Base-by-base conservation (phyloP, 257 asterid species). In the Solanum medicagineum region DNA sequence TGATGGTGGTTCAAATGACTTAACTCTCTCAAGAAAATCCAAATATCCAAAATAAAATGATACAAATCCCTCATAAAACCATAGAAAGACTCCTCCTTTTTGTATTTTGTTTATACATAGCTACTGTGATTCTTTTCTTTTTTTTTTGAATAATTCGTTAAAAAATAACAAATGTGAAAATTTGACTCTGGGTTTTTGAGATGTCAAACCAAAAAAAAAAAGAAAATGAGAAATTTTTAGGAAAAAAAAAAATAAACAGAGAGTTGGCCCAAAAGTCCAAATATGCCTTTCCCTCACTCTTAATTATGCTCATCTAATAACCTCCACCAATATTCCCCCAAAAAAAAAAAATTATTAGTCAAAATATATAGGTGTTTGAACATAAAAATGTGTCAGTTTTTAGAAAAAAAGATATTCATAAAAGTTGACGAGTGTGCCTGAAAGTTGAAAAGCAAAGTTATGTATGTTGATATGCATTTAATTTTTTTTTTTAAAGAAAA, bases 121-220 rank as follows among this genome's bases (percentile, higher is more conserved):
- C 3, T 13, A 26, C n/a, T 26, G 1, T 15, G 22, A 70, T 14
- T 11, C 2, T 15, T 63, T 63, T 90, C 86, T 87, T 86, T 91
- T 86, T 91, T 86, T 57, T 85, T 88, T 84, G 68, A 90, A 87
- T 85, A 63, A 81, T 84, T 87, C 86, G 91, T 74, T 19, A 85
- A 85, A 16, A 81, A 85, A 85, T 13, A 86, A 81, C 85, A 86
- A 84, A 85, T 83, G 75, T 66, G 85, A 89, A n/a, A 24, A 49
- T 77, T 80, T 85, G 89, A 84, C 84, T 84, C 49, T 57, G 24
- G 59, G 84, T 71, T 86, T 56, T 86, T 65, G 83, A 85, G 84
- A 60, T 87, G 85, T 83, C 86, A 85, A 86, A 85, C 87, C 69
- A 70, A 80, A 77, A 75, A 47, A 49, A 6, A 7, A 5, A 75